A percentile compares a stretch with the other conserved stretches of the same genome.
Evolutionary conservation across 2,329 filamentous ascomycete species (phyloP).

Genomic region (Neonectria neomacrospora): DNA sequence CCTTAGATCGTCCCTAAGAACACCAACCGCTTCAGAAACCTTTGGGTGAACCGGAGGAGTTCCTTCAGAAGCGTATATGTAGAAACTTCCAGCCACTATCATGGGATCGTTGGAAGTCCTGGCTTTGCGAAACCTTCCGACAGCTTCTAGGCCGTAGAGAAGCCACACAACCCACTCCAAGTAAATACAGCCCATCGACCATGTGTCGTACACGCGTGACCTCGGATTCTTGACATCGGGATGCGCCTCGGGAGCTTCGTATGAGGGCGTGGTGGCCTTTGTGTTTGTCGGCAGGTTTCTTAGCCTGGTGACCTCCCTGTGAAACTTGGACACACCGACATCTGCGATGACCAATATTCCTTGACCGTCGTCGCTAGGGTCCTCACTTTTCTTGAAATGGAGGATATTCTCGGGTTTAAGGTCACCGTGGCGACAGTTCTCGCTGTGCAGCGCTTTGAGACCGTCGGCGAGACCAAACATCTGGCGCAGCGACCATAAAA

Average conservation of each 20-base stretch:
- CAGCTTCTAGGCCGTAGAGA: constrained; percentile 3
- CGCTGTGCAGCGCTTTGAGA: constrained; percentile 19
- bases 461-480: constrained; percentile 28
- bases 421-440: constrained; percentile 32
- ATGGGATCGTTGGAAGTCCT: constrained; percentile 16
- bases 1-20: background rate
- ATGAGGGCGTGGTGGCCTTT: constrained; percentile 21
- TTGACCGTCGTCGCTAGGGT: background rate
- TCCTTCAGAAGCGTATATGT: background rate
- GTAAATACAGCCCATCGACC: constrained; percentile 35
- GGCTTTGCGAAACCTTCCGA: constrained; percentile 11
- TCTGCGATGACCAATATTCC: constrained; percentile 28
- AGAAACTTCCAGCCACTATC: constrained; percentile 22
- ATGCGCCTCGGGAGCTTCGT: constrained; percentile 32
- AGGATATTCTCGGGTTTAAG: constrained; percentile 37
- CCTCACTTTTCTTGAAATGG: constrained; percentile 1
- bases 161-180: constrained; percentile 34
- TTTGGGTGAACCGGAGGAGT: constrained; percentile 7
- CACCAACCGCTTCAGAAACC: constrained; percentile 6
- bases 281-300: constrained; percentile 22
- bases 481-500: constrained; percentile 29
- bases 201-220: constrained; percentile 30
- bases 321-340: constrained; percentile 31
- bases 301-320: constrained; percentile 20
- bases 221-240: constrained; percentile 9